Base-by-base conservation (phyloP, 2,329 filamentous ascomycete species). In the Monosporascus sp. region DNA sequence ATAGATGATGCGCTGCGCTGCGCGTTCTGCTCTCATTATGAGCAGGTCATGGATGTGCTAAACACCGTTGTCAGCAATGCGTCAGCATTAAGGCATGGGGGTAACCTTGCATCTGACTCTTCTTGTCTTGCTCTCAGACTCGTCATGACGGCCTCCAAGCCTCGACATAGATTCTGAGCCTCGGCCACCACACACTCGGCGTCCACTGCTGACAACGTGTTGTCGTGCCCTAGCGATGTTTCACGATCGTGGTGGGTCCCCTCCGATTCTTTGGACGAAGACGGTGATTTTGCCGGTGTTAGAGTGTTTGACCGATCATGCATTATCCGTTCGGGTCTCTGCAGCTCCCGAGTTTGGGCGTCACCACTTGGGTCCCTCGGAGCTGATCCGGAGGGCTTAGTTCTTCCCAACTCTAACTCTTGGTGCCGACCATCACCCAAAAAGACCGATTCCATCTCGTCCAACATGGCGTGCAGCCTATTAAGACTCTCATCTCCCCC, bases 31-130 rank as follows among this genome's bases (percentile, higher is more conserved):
- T 55, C 82, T 77, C 43, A 77, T 77, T 50, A 83, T 75, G 22
- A 87, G 77, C 35, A 87, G 68, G 24, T 75, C 75, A 62, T 87
- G 83, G 53, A 88, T 84, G 59, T 86, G 82, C 74, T 83, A 60
- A 35, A 14, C 31, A 51, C 47, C 46, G 55, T 11, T 17, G 63
- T 72, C 52, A 74, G 57, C 60, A 62, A 51, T 37, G 15, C 22
- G 2, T 35, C 50, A 15, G 35, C 11, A 48, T 27, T 36, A 7
- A 52, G n/a, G 46, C 22, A 5, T 49, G 43, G 49, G 53, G 31
- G 46, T 35, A 45, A 52, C 63, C 73, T 69, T 68, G 77, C 82
- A 66, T 83, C 77, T 44, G 80, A 78, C 67, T 87, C 83, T 64
- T 85, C 80, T 57, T 79, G 79, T 39, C 83, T 74, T 39, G 74